Base-by-base conservation (phyloP, 2,329 filamentous ascomycete genomes). In the Paracoccidioides brasiliensis region DNA sequence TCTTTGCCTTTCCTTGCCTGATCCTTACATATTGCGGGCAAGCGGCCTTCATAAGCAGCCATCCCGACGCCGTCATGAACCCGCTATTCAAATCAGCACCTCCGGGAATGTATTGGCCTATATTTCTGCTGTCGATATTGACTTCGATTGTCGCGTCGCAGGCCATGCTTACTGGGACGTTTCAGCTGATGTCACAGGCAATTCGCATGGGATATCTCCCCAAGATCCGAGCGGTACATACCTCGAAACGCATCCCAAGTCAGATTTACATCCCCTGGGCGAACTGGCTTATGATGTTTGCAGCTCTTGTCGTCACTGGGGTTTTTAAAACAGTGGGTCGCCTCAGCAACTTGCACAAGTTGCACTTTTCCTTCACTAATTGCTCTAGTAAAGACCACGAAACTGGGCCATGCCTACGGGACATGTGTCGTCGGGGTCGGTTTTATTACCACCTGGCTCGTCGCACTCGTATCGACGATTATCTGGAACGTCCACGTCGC, bases 361-460 rank as follows among this genome's bases (percentile, higher is more conserved):
- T 35, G 32, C 44, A 14, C 4, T 7, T 2, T 14, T 7, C 3
- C 7, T 40, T n/a, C 28, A 50, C 50, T 52, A 38, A 50, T 28
- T 52, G 14, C 41, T n/a, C 14, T 48, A 32, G 28, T 59, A 56
- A 57, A 81, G 76, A 86, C 84, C 0, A 85, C 82, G 0, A 76
- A 76, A 55, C 76, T 89, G 0, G 86, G 86, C 30, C 82, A 88
- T 62, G 86, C 86, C 0, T 90, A 90, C 62, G 85, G 86, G 42
- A 83, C 88, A 6, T 90, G 86, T 61, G 86, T 90, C 65, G 88
- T 90, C 62, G 80, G 87, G 51, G 86, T 90, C 45, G 88, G 86
- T 0, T 88, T 90, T 66, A 82, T 90, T 64, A 85, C 84, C 55
- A 90, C 86, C 0, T 84, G 79, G 67, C 82, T 91, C 77, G 83